These are phyloP conservation scores for Porcisia hertigi DNA, from an alignment of 208 protist species.

Conservation along the genomic window DNA sequence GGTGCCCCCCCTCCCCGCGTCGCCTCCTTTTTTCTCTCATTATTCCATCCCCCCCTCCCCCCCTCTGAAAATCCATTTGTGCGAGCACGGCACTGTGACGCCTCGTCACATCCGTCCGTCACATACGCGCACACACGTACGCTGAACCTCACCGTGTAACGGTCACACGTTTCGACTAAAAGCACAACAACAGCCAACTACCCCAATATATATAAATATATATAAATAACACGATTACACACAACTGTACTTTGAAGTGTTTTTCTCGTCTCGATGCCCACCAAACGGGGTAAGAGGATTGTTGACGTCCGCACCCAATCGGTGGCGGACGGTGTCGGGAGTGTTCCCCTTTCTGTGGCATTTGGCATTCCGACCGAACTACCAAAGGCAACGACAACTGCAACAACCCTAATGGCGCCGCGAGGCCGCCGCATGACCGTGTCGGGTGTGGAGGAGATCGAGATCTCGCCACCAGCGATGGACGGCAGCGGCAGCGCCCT, in stretches of 20 bases:
- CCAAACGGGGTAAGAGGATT: constrained; percentile 26
- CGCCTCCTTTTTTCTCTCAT: no score
- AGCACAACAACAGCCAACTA: no score
- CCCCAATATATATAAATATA: not conserved
- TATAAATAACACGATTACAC: not conserved
- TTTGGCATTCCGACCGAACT: not conserved
- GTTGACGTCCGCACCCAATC: constrained; percentile 24
- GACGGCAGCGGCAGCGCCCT: not conserved
- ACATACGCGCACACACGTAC: no score
- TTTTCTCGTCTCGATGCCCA: constrained; percentile 18
- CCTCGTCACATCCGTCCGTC: no score
- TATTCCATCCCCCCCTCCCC: no score
- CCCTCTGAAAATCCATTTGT: no score
- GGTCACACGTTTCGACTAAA: no score
- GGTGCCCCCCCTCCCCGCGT: no score
- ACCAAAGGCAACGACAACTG: not conserved
- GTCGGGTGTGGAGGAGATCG: constrained; percentile 22
- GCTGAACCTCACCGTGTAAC: no score
- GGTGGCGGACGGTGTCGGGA: constrained; percentile 18
- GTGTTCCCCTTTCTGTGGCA: constrained; percentile 11
- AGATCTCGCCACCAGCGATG: not conserved
- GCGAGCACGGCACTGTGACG: no score
- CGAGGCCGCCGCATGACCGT: constrained; percentile 11
- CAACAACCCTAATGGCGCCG: not conserved
- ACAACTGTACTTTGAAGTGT: not conserved